phyloP scores from a whole-genome alignment of 305 asterid genomes.

The Plantago rigida region DNA sequence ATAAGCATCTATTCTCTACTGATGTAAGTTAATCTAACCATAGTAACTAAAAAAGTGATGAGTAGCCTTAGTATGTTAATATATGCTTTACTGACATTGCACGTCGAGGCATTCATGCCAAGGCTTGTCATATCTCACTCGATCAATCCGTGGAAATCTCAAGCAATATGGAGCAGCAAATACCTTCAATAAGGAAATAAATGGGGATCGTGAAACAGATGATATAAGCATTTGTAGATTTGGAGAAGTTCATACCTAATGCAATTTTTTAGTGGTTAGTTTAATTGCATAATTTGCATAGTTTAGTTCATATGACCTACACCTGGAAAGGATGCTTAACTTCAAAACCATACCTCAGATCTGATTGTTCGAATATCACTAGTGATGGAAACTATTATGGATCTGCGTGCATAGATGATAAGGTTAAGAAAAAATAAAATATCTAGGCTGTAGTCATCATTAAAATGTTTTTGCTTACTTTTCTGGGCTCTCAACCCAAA shows the following conservation, averaged over 20 bases:
- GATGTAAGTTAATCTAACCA: too few species aligned
- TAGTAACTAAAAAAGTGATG: not conserved
- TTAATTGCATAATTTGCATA: too few species aligned
- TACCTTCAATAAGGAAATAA: conserved; percentile 44
- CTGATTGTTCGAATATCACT: conserved; percentile 93
- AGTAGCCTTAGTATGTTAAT: conserved; percentile 21
- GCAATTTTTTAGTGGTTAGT: too few species aligned
- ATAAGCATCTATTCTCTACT: not conserved
- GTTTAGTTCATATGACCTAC: conserved; percentile 2
- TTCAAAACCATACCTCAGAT: conserved; percentile 61
- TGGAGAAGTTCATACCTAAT: too few species aligned
- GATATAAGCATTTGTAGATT: not conserved
- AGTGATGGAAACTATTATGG: conserved; percentile 73
- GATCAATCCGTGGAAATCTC: conserved; percentile 94
- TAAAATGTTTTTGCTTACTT: conserved; percentile 41
- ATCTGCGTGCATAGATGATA: conserved; percentile 38
- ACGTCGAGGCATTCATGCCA: conserved; percentile 97
- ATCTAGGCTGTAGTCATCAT: conserved; percentile 3
- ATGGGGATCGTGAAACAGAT: conserved; percentile 10
- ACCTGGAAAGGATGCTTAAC: conserved; percentile 9
- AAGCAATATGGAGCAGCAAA: conserved; percentile 94
- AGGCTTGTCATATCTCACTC: conserved; percentile 85
- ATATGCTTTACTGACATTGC: conserved; percentile 53
- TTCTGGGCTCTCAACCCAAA: conserved; percentile 96
- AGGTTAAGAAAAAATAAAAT: conserved; percentile 23